phyloP scores from a whole-genome alignment of 2,329 filamentous ascomycete genomes.

The Fusarium hainanense region DNA sequence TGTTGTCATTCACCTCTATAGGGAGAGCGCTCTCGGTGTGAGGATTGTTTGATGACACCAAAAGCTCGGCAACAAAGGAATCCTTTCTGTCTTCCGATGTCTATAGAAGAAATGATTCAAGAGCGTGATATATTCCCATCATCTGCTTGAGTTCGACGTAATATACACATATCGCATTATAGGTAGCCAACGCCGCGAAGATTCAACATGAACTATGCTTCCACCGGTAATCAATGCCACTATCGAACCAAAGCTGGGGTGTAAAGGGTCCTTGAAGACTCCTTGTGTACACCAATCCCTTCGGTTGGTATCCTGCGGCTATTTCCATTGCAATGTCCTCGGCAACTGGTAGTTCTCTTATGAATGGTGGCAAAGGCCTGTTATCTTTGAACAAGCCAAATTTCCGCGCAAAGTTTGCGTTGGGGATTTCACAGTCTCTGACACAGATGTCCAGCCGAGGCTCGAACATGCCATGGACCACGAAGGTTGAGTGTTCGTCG shows the following conservation, averaged over 20 bases:
- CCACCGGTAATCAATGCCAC: slow-evolving; percentile 58
- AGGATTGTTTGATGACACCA: background rate
- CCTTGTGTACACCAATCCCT: slow-evolving; percentile 47
- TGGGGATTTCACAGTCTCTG: slow-evolving; percentile 53
- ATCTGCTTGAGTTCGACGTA: background rate
- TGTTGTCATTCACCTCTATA: background rate
- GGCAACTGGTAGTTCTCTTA: slow-evolving; percentile 55
- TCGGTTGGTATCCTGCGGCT: slow-evolving; percentile 44
- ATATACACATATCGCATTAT: background rate
- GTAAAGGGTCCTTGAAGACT: slow-evolving; percentile 58
- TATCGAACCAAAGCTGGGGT: slow-evolving; percentile 58
- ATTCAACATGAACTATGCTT: slow-evolving; percentile 24
- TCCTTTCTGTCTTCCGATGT: background rate
- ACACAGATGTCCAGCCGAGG: slow-evolving; percentile 36
- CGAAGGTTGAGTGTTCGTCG: background rate
- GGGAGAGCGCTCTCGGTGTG: background rate
- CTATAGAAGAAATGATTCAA: background rate
- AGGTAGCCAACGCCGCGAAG: background rate
- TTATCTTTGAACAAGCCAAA: slow-evolving; percentile 51
- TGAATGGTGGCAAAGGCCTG: slow-evolving; percentile 49
- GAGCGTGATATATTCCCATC: background rate
- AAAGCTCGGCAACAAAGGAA: background rate
- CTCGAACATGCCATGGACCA: slow-evolving; percentile 18
- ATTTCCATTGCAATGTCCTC: slow-evolving; percentile 55
- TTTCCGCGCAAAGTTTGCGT: slow-evolving; percentile 59